Evolutionary conservation across 2,329 filamentous ascomycete genomes (phyloP).

Genomic region (Neocatenulostroma microsporum): DNA sequence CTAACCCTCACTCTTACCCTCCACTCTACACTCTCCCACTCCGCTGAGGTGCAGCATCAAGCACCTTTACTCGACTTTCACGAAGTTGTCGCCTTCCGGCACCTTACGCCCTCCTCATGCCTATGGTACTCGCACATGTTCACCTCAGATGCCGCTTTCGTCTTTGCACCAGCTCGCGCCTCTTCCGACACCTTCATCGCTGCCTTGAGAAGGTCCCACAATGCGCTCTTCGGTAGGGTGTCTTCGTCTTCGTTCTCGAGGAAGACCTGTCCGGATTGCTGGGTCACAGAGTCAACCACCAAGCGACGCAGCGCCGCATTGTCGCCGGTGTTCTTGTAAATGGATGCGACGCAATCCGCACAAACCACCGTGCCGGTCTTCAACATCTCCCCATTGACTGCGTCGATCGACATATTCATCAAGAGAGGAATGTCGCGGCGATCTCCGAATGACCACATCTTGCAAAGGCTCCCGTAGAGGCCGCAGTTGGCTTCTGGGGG

Average conservation of each 20-base stretch:
- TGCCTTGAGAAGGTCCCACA: background rate
- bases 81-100: too few relatives aligned
- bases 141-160: background rate
- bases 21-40: too few relatives aligned
- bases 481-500: too few relatives aligned
- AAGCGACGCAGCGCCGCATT: background rate
- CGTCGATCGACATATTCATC: slow-evolving; percentile 5
- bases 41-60: too few relatives aligned
- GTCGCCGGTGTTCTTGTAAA: background rate
- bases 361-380: background rate
- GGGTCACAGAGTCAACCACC: background rate
- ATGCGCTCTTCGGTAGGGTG: background rate
- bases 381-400: background rate
- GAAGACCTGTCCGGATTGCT: background rate
- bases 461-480: too few relatives aligned
- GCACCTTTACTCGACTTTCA: too few relatives aligned
- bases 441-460: slow-evolving; percentile 6
- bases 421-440: slow-evolving; percentile 4
- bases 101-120: slow-evolving; percentile 3
- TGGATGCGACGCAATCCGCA: slow-evolving; percentile 3
- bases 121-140: slow-evolving; percentile 1
- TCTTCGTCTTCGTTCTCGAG: background rate
- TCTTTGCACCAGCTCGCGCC: background rate
- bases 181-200: background rate
- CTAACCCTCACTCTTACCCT: too few relatives aligned